Evolutionary conservation across 768 basidiomycete genomes (phyloP).

Genomic region (Xerocomus brunneocitrinus): DNA sequence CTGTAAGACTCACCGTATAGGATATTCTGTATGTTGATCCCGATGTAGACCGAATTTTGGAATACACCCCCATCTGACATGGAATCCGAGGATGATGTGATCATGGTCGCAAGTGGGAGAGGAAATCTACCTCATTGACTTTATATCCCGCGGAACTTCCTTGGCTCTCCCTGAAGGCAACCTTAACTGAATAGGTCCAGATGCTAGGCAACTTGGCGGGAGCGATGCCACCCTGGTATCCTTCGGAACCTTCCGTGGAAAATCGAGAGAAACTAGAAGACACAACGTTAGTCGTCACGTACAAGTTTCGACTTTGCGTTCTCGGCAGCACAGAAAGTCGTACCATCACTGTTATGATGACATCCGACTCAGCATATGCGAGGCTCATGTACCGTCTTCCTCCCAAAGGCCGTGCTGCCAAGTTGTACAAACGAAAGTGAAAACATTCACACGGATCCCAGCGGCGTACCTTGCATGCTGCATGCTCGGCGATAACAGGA

Average conservation of each 20-base stretch:
- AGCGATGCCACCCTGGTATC: background rate
- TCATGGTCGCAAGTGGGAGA: background rate
- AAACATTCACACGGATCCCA: background rate
- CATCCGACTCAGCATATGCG: background rate
- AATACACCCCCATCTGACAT: background rate
- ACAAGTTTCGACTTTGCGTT: background rate
- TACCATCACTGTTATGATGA: background rate
- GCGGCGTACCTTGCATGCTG: background rate
- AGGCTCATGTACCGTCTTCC: background rate
- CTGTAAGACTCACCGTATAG: constrained; percentile 20
- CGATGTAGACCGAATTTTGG: constrained; percentile 15
- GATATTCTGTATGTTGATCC: constrained; percentile 15
- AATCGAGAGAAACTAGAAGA: background rate
- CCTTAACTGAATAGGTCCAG: background rate
- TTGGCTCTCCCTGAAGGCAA: background rate
- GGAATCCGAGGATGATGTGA: background rate
- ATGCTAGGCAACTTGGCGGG: background rate
- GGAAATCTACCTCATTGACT: background rate
- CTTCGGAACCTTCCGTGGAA: background rate
- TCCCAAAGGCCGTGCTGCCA: too few species aligned
- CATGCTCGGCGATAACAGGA: background rate
- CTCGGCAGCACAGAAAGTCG: background rate
- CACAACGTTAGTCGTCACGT: background rate
- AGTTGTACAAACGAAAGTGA: background rate
- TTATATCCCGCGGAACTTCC: constrained; percentile 5